These are phyloP conservation scores for Baudoinia panamericana DNA, from an alignment of 495 filamentous ascomycete genomes.

Conservation along the genomic window DNA sequence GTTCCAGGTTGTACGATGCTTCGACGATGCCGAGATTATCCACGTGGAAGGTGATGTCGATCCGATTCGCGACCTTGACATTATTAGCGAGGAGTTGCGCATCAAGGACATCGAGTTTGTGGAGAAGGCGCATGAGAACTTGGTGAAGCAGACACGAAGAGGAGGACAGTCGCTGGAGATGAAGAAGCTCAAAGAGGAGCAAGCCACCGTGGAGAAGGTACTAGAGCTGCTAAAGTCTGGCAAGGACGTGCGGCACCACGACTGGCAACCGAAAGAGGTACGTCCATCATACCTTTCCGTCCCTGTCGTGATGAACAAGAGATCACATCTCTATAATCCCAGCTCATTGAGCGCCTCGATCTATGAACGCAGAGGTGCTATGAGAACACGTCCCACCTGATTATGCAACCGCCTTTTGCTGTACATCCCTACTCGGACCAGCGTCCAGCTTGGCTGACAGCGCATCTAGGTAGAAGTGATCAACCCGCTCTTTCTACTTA, in stretches of 20 bases:
- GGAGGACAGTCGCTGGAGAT: slow-evolving; percentile 95
- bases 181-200: slow-evolving; percentile 93
- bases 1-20: slow-evolving; percentile 97
- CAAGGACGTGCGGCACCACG: slow-evolving; percentile 81
- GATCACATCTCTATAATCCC: slow-evolving; percentile 93
- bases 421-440: too few relatives aligned
- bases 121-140: slow-evolving; percentile 79
- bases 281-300: slow-evolving; percentile 26
- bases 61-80: slow-evolving; percentile 81
- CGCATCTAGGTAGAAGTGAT: slow-evolving; percentile 74
- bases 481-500: slow-evolving; percentile 89
- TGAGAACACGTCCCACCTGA: slow-evolving; percentile 67
- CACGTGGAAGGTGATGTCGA: slow-evolving; percentile 99
- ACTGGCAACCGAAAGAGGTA: slow-evolving; percentile 95
- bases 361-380: slow-evolving; percentile 54
- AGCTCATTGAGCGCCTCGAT: slow-evolving; percentile 91
- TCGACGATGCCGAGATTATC: slow-evolving; percentile 99
- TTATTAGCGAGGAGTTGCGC: slow-evolving; percentile 92
- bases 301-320: slow-evolving; percentile 88
- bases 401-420: slow-evolving; percentile 5
- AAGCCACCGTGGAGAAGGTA: slow-evolving; percentile 81
- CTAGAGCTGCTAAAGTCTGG: slow-evolving; percentile 67
- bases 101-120: slow-evolving; percentile 99
- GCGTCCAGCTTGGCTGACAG: slow-evolving; percentile 3
- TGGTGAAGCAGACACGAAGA: slow-evolving; percentile 83